Base-by-base conservation (phyloP, 1,139 yeast species). In the Starmera stellimalicola region DNA sequence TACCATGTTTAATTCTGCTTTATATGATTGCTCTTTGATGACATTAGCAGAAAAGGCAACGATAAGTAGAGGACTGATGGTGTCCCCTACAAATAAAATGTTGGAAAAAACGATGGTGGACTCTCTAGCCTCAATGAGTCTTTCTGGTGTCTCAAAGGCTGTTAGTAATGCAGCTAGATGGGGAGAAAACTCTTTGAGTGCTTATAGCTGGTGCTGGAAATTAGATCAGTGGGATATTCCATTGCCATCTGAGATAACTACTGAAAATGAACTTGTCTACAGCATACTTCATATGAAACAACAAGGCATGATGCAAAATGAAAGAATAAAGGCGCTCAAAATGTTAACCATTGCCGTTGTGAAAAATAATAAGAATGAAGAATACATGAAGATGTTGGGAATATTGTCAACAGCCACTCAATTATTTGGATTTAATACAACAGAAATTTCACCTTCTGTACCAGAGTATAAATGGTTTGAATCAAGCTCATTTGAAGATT, bases 151-250 rank as follows among this genome's bases (percentile, higher is more conserved):
- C 2, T 65, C 82, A 0, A 60, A 61, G 25, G 38, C 62, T 20
- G 50, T 59, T 10, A 51, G n/a, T n/a, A n/a, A n/a, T n/a, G n/a
- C n/a, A n/a, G n/a, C n/a, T n/a, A n/a, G n/a, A n/a, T n/a, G n/a
- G n/a, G n/a, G n/a, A n/a, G n/a, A n/a, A n/a, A n/a, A n/a, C n/a
- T n/a, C n/a, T n/a, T n/a, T n/a, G 7, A 40, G 38, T 10, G 34
- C 41, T 10, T 68, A 60, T 40, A 62, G 70, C 34, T 70, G 79
- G 68, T 68, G 77, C 1, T 83, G 94, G 94, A 79, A 78, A 48
- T 55, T 83, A 26, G 70, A 66, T 34, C 65, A 69, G 33, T 84
- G 94, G 94, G 79, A 77, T 37, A 38, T 78, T 5, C 82, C 91
- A 0, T 45, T 49, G 2, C 60, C 70, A 0, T 45, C 44, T 3